Evolutionary conservation across 176 grass and related monocot genomes (phyloP), one percentile per base, ranked within the genome.

Genomic region (Carex scoparia): DNA sequence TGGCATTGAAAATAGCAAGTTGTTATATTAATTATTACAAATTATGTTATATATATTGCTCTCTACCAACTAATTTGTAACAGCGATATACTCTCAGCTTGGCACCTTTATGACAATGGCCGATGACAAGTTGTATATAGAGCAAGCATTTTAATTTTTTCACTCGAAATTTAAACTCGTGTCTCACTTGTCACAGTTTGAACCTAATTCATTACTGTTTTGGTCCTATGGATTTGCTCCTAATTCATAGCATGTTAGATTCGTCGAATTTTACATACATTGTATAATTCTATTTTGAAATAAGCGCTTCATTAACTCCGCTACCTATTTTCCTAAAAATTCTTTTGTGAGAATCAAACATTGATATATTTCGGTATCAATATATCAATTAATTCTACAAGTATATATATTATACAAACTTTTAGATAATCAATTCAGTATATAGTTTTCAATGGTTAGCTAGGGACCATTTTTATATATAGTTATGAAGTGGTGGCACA

Each of bases 1-100:
- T 37, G 15, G 46, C 10, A 54, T 76, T 78, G 68, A n/a, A 71
- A 38, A 67, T 67, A 53, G 70, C 70, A 74, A 74, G 44, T 74
- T n/a, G 42, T 74, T 27, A 12, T 42, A 73, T 73, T 51, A 56
- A 73, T 73, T 51, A 56, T 72, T 77, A 10, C 23, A 38, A 38
- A 37, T 16, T 40, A 38, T 37, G 65, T 38, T 69, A 15, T 38
- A 16, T 69, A 15, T 38, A 16, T 46, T 46, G 16, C 1, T 19
- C 65, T 38, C 32, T 31, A 69, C 40, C 37, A 49, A 73, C 8
- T 23, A 51, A 51, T 51, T 48, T 8, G 9, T 48, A 48, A 48
- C 44, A 44, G 7, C 7, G 7, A 42, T 42, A 42, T 4, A 4
- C 40, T 42, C 40, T 42, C 40, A 42, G 40, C 40, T 64, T 27